These are phyloP conservation scores for Starmerella apicola DNA, from an alignment of 805 yeast genomes.

Conservation along the genomic window DNA sequence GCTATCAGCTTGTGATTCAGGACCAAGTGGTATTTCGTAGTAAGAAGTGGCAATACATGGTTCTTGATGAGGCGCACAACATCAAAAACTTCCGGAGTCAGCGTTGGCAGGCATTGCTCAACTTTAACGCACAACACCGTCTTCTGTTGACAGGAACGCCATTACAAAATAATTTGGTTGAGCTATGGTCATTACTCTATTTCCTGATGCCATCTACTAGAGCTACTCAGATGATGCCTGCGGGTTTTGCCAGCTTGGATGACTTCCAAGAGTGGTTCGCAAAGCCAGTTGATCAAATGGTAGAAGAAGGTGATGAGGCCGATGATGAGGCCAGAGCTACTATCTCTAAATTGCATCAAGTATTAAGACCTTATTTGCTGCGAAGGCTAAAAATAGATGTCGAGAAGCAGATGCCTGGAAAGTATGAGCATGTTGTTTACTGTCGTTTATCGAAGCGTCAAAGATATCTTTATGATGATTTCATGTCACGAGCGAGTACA, in stretches of 20 bases:
- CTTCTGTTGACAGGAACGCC: slow-evolving; percentile 93
- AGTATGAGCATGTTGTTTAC: slow-evolving; percentile 86
- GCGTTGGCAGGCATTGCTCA: slow-evolving; percentile 90
- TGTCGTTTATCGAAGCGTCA: slow-evolving; percentile 90
- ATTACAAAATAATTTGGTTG: slow-evolving; percentile 85
- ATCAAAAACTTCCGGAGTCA: slow-evolving; percentile 93
- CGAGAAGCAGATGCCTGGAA: slow-evolving; percentile 97
- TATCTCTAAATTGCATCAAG: slow-evolving; percentile 81
- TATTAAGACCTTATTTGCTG: slow-evolving; percentile 78
- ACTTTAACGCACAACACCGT: slow-evolving; percentile 85
- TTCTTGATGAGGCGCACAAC: slow-evolving; percentile 95
- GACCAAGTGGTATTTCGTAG: slow-evolving; percentile 90
- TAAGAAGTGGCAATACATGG: slow-evolving; percentile 92
- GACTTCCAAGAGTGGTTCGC: slow-evolving; percentile 99
- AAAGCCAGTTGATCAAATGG: slow-evolving; percentile 84
- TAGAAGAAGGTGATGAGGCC: slow-evolving; percentile 62
- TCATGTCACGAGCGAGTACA: slow-evolving; percentile 93
- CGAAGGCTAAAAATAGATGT: slow-evolving; percentile 92
- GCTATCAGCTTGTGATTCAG: slow-evolving; percentile 94
- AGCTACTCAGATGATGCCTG: slow-evolving; percentile 52
- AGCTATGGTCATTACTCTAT: slow-evolving; percentile 88
- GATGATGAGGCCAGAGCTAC: slow-evolving; percentile 68
- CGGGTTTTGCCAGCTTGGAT: slow-evolving; percentile 89
- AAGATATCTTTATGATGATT: slow-evolving; percentile 83
- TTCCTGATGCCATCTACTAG: slow-evolving; percentile 89